Percentiles rank a stretch among this genome's conserved stretches.
Conservation (phyloP, 176 grass and related monocot genomes). For the Dactylis glomerata region DNA sequence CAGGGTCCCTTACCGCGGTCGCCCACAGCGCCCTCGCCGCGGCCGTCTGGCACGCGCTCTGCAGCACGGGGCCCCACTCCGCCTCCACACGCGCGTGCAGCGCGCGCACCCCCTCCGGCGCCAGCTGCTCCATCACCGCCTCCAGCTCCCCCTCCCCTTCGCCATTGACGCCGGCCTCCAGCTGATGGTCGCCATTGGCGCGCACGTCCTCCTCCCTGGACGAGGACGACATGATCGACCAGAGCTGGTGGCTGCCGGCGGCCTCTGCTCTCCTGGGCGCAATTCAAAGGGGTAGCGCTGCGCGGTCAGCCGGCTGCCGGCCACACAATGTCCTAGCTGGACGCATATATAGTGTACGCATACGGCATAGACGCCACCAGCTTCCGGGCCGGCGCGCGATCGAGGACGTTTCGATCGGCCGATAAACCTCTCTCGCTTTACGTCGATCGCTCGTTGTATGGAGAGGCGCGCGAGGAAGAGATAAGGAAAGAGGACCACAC, state of each 20-base stretch:
- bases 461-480: constrained; percentile 38
- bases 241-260: not conserved
- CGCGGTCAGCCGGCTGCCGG: constrained; percentile 10
- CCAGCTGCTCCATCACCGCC: constrained; percentile 44
- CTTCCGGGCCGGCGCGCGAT: not conserved
- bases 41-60: constrained; percentile 94
- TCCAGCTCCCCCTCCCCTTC: constrained; percentile 18
- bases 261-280: not conserved
- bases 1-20: constrained; percentile 57
- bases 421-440: constrained; percentile 17
- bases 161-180: not conserved
- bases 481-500: constrained; percentile 96
- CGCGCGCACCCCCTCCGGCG: constrained; percentile 52
- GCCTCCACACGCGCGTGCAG: constrained; percentile 70
- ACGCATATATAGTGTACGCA: not conserved
- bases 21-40: constrained; percentile 80
- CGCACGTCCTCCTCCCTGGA: not conserved
- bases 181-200: not conserved
- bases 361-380: not conserved
- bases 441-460: constrained; percentile 34
- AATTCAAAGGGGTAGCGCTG: not conserved
- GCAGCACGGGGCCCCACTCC: constrained; percentile 75
- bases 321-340: constrained; percentile 28
- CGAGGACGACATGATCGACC: constrained; percentile 30
- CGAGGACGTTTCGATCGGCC: not conserved